Percentiles rank a stretch among this genome's conserved stretches.
Conservation (phyloP, 2,329 filamentous ascomycete species). For the Fusarium newnesense region DNA sequence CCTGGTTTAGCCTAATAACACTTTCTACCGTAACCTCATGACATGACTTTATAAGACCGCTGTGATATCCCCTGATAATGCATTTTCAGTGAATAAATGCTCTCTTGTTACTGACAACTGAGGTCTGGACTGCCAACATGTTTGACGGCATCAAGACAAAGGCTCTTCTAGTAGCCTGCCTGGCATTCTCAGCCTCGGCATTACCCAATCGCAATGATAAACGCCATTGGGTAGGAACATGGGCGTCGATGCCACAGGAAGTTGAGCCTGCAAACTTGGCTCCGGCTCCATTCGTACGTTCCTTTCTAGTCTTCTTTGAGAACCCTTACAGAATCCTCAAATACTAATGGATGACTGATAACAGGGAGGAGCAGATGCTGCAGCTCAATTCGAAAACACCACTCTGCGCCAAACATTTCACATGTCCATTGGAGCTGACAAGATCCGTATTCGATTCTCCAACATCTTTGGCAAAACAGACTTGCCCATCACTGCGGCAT, state of each 20-base stretch:
- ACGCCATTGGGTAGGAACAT: constrained; percentile 29
- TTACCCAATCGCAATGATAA: background rate
- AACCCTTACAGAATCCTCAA: accelerated
- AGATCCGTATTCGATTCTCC: constrained; percentile 23
- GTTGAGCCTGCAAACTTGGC: constrained; percentile 26
- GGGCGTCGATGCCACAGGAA: constrained; percentile 30
- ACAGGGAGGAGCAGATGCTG: constrained; percentile 17
- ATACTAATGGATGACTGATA: background rate
- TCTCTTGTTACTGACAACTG: too few species aligned
- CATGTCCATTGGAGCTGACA: constrained; percentile 15
- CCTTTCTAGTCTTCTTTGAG: accelerated
- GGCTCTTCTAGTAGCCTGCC: constrained; percentile 6
- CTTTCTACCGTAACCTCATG: background rate
- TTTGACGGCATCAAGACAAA: background rate
- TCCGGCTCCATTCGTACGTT: constrained; percentile 26
- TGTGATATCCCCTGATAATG: too few species aligned
- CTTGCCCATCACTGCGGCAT: constrained; percentile 18
- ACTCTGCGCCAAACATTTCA: constrained; percentile 29
- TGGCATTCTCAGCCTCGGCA: constrained; percentile 1
- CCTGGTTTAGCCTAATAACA: constrained; percentile 19
- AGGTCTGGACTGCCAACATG: background rate
- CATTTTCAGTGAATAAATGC: too few species aligned
- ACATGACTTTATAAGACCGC: background rate
- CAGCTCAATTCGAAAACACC: constrained; percentile 20
- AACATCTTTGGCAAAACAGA: constrained; percentile 29